Conservation (phyloP, 108 stramenopile genomes). For the Discostella stelligeroides region DNA sequence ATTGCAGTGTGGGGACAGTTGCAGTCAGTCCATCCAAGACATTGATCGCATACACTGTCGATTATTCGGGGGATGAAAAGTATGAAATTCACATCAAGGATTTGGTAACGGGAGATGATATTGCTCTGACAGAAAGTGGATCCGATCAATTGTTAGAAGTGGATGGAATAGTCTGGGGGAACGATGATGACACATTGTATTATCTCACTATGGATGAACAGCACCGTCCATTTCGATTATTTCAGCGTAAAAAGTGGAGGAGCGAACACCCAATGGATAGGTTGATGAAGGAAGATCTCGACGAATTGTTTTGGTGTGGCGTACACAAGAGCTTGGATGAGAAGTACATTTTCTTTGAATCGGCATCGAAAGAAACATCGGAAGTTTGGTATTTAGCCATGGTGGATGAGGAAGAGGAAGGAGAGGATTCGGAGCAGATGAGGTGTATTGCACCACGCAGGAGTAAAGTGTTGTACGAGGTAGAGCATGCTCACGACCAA, state of each 20-base stretch:
- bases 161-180: slow-evolving; percentile 71
- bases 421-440: slow-evolving; percentile 26
- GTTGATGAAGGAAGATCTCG: slow-evolving; percentile 82
- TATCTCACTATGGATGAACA: slow-evolving; percentile 88
- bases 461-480: slow-evolving; percentile 69
- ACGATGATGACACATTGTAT: slow-evolving; percentile 71
- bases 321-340: slow-evolving; percentile 59
- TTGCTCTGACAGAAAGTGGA: slow-evolving; percentile 54
- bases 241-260: slow-evolving; percentile 50
- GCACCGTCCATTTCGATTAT: slow-evolving; percentile 75
- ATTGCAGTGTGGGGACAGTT: slow-evolving; percentile 77
- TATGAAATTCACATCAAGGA: slow-evolving; percentile 75
- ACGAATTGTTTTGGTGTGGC: slow-evolving; percentile 67
- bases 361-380: slow-evolving; percentile 75
- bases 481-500: slow-evolving; percentile 57
- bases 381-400: slow-evolving; percentile 74
- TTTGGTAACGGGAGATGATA: slow-evolving; percentile 60
- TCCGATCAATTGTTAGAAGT: slow-evolving; percentile 60
- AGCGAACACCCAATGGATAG: slow-evolving; percentile 47
- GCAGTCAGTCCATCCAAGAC: slow-evolving; percentile 54
- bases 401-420: slow-evolving; percentile 29
- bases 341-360: slow-evolving; percentile 64
- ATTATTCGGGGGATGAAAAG: slow-evolving; percentile 82
- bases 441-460: slow-evolving; percentile 69
- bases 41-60: slow-evolving; percentile 82